phyloP scores from a whole-genome alignment of 306 rosid genomes.

The Pueraria montana region DNA sequence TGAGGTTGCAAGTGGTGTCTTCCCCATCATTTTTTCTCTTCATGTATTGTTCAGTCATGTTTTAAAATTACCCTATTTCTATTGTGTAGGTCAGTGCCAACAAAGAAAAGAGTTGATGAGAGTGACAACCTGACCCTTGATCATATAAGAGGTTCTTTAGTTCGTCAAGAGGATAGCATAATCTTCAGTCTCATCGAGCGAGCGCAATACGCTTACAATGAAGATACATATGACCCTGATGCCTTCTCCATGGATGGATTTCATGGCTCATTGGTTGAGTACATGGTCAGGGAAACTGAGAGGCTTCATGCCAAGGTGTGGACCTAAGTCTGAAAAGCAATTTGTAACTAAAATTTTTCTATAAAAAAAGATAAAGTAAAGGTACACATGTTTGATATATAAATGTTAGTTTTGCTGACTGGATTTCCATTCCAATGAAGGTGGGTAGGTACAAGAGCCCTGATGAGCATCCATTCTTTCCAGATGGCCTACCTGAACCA shows the following conservation, averaged over 20 bases:
- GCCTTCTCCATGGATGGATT: slow-evolving; percentile 80
- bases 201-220: slow-evolving; percentile 77
- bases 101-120: slow-evolving; percentile 73
- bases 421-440: slow-evolving; percentile 55
- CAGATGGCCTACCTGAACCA: slow-evolving; percentile 74
- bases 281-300: slow-evolving; percentile 87
- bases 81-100: slow-evolving; percentile 67
- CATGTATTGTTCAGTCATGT: slow-evolving; percentile 31
- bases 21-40: not conserved
- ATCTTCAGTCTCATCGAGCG: slow-evolving; percentile 86
- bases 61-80: slow-evolving; percentile 21
- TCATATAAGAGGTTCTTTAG: slow-evolving; percentile 71
- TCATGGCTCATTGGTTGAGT: slow-evolving; percentile 81
- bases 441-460: slow-evolving; percentile 94
- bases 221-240: slow-evolving; percentile 73
- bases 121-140: slow-evolving; percentile 88
- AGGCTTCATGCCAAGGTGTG: slow-evolving; percentile 88
- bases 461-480: slow-evolving; percentile 95
- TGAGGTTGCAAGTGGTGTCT: not conserved
- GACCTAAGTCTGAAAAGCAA: slow-evolving; percentile 31
- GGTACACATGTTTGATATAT: not conserved
- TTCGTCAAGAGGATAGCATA: slow-evolving; percentile 95
- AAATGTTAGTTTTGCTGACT: slow-evolving; percentile 26
- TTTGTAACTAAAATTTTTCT: not conserved
- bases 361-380: slow-evolving; percentile 5